phyloP scores from a whole-genome alignment of 208 protist genomes.

The Leishmania gerbilli region DNA sequence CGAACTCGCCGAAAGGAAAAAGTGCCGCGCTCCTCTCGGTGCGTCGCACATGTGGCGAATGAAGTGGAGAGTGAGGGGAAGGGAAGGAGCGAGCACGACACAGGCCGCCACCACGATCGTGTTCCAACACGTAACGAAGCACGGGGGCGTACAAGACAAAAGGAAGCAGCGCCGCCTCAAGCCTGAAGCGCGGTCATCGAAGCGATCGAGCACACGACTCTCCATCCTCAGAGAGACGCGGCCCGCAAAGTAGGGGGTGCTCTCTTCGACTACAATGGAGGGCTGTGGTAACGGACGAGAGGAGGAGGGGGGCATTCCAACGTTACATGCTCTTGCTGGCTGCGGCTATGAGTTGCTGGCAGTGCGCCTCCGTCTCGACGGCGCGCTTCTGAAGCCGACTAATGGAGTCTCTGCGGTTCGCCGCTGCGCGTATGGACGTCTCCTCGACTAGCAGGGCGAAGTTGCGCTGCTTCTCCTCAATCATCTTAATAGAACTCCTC shows the following conservation, averaged over 20 bases:
- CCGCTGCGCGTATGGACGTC: conserved; percentile 45
- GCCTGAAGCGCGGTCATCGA: background rate
- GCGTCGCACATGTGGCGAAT: background rate
- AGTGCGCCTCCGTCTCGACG: conserved; percentile 44
- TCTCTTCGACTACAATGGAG: background rate
- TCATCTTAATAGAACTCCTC: conserved; percentile 59
- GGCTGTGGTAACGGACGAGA: too few species aligned
- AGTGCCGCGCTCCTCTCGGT: background rate
- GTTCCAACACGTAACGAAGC: background rate
- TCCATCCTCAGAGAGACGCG: background rate
- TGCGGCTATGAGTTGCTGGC: conserved; percentile 29
- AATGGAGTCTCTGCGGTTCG: conserved; percentile 48
- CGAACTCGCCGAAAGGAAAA: background rate
- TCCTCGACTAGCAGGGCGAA: conserved; percentile 69
- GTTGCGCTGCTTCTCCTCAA: conserved; percentile 77
- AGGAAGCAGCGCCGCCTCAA: background rate
- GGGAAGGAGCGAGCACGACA: background rate
- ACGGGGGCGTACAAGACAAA: background rate
- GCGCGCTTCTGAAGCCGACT: conserved; percentile 52
- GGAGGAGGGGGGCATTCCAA: conserved; percentile 10
- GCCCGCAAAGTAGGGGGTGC: background rate
- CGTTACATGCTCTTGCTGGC: conserved; percentile 13
- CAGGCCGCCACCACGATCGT: background rate
- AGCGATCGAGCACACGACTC: background rate
- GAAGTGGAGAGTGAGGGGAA: background rate